Evolutionary conservation across 169 alveolate species (phyloP).

Genomic region (Amoebophrya sp.): DNA sequence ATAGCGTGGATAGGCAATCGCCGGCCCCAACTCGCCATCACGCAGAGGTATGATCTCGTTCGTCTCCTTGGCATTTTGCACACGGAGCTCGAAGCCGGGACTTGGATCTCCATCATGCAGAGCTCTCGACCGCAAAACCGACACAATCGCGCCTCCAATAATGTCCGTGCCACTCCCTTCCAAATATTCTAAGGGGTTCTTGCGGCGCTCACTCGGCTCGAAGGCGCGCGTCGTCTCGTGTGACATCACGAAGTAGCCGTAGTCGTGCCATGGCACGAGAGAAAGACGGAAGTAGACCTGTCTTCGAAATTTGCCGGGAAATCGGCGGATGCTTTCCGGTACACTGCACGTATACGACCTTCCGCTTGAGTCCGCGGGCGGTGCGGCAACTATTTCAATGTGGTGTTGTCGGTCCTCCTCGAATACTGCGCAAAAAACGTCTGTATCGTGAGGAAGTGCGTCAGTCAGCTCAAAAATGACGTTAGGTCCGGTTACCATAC

Average conservation of each 20-base stretch:
- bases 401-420: background rate
- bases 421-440: background rate
- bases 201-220: background rate
- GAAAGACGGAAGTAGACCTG: background rate
- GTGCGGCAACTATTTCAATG: background rate
- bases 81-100: background rate
- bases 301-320: background rate
- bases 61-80: background rate
- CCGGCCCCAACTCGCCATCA: background rate
- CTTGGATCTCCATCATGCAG: background rate
- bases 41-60: background rate
- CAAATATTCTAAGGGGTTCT: background rate
- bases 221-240: background rate
- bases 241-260: slow-evolving; percentile 17
- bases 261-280: background rate
- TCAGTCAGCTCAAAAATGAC: slow-evolving; percentile 18
- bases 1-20: background rate
- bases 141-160: background rate
- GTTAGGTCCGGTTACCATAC: background rate
- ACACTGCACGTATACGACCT: background rate
- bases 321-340: background rate
- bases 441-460: background rate
- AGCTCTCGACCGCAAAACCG: background rate
- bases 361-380: background rate
- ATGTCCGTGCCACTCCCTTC: background rate